Evolutionary conservation across 1,284 basidiomycete genomes (phyloP).

Genomic region (Apiotrichum siamense): DNA sequence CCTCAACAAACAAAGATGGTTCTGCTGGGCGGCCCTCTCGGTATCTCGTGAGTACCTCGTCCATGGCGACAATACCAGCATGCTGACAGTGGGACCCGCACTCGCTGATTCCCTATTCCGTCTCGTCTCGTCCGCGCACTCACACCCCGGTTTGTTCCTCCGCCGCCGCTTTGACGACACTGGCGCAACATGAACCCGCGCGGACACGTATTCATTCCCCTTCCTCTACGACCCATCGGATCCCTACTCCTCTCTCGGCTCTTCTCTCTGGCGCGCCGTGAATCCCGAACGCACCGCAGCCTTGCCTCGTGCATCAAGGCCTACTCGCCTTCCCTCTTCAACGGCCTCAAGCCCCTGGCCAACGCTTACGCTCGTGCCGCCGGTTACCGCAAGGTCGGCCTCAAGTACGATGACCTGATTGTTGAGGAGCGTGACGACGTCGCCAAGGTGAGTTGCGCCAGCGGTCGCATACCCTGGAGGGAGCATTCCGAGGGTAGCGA

Average conservation of each 20-base stretch:
- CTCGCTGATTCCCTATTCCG: too few species aligned
- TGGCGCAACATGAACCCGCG: too few species aligned
- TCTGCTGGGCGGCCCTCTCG: conserved; percentile 63
- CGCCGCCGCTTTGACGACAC: too few species aligned
- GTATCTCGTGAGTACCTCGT: conserved; percentile 53
- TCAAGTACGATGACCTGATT: conserved; percentile 92
- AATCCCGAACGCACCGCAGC: too few species aligned
- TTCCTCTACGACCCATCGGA: not conserved
- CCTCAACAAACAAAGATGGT: conserved; percentile 33
- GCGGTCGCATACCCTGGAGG: too few species aligned
- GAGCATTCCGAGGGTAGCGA: too few species aligned
- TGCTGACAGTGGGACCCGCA: too few species aligned
- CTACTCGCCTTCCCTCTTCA: conserved; percentile 53
- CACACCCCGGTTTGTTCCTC: too few species aligned
- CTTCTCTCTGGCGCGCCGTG: not conserved
- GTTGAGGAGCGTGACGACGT: conserved; percentile 79
- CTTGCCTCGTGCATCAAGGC: conserved; percentile 70
- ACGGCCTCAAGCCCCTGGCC: conserved; percentile 67
- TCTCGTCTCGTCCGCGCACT: too few species aligned
- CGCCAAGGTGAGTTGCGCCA: conserved; percentile 64
- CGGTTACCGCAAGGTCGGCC: conserved; percentile 83
- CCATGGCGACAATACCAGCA: not conserved
- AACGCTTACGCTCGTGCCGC: conserved; percentile 74
- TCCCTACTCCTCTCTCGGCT: not conserved
- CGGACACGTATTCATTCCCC: too few species aligned